Conservation (phyloP, 768 basidiomycete genomes). For the Tylopilus cervinicoccineus region DNA sequence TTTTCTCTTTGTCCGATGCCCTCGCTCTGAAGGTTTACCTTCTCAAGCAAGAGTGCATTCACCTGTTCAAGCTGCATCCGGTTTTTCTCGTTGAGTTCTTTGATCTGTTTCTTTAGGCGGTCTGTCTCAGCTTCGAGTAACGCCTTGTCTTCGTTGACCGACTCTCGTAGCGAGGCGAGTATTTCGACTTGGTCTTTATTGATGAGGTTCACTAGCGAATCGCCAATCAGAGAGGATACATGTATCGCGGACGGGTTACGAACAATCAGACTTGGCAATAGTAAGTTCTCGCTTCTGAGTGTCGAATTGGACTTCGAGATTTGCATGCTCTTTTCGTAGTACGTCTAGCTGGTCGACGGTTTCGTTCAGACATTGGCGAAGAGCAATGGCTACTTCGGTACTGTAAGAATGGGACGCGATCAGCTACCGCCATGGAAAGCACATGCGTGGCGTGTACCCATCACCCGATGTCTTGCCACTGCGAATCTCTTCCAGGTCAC, state of each 20-base stretch:
- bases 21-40: conserved; percentile 85
- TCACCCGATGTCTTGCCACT: conserved; percentile 82
- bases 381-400: conserved; percentile 81
- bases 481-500: conserved; percentile 83
- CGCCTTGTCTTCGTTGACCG: conserved; percentile 83
- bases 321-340: conserved; percentile 63
- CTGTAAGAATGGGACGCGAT: conserved; percentile 35
- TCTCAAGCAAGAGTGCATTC: conserved; percentile 81
- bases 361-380: conserved; percentile 85
- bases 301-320: conserved; percentile 68
- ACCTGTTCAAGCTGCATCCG: conserved; percentile 89
- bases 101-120: conserved; percentile 60
- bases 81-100: conserved; percentile 76
- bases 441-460: conserved; percentile 47
- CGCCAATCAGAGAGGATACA: conserved; percentile 2
- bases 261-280: conserved; percentile 83
- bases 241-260: conserved; percentile 23
- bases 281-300: conserved; percentile 63
- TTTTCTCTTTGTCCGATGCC: conserved; percentile 87
- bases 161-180: conserved; percentile 78
- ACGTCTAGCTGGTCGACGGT: conserved; percentile 76
- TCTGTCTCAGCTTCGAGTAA: conserved; percentile 67
- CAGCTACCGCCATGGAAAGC: neutral
- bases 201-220: conserved; percentile 71
- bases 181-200: conserved; percentile 94